Evolutionary conservation across 2,329 filamentous ascomycete species (phyloP).

Genomic region (Aaosphaeria pasadenensis): DNA sequence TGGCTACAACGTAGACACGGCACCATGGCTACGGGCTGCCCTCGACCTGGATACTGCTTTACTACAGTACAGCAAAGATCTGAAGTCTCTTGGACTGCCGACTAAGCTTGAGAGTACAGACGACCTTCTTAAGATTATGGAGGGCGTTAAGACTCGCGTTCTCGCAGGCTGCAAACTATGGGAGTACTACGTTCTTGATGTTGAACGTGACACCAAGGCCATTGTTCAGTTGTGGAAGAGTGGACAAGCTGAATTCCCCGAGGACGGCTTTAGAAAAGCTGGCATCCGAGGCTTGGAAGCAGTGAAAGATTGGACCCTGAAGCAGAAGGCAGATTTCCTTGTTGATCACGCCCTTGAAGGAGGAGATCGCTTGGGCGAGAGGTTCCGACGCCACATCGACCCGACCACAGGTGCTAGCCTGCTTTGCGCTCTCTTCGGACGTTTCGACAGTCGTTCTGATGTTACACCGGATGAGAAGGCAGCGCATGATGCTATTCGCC

Average conservation of each 20-base stretch:
- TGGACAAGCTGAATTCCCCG: slow-evolving; percentile 56
- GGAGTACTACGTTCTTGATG: slow-evolving; percentile 88
- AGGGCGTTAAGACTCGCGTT: slow-evolving; percentile 76
- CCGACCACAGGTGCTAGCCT: slow-evolving; percentile 68
- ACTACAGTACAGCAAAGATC: slow-evolving; percentile 59
- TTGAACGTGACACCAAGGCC: slow-evolving; percentile 67
- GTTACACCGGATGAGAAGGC: slow-evolving; percentile 51
- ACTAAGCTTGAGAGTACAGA: slow-evolving; percentile 67
- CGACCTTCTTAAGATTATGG: slow-evolving; percentile 79
- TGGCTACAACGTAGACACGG: slow-evolving; percentile 90
- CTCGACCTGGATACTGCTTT: slow-evolving; percentile 77
- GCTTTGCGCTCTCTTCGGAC: slow-evolving; percentile 66
- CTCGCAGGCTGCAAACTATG: slow-evolving; percentile 77
- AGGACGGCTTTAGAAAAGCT: slow-evolving; percentile 49
- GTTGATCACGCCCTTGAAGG: slow-evolving; percentile 67
- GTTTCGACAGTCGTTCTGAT: slow-evolving; percentile 55
- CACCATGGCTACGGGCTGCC: slow-evolving; percentile 66
- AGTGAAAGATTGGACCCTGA: slow-evolving; percentile 54
- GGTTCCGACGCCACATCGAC: slow-evolving; percentile 70
- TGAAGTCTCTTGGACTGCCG: slow-evolving; percentile 69
- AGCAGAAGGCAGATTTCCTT: slow-evolving; percentile 63
- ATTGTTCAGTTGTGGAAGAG: slow-evolving; percentile 69
- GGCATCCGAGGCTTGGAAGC: slow-evolving; percentile 51
- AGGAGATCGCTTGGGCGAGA: slow-evolving; percentile 72
- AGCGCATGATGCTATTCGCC: slow-evolving; percentile 53